Evolutionary conservation across 2,329 filamentous ascomycete genomes (phyloP).

Genomic region (Xylariaceae sp.): DNA sequence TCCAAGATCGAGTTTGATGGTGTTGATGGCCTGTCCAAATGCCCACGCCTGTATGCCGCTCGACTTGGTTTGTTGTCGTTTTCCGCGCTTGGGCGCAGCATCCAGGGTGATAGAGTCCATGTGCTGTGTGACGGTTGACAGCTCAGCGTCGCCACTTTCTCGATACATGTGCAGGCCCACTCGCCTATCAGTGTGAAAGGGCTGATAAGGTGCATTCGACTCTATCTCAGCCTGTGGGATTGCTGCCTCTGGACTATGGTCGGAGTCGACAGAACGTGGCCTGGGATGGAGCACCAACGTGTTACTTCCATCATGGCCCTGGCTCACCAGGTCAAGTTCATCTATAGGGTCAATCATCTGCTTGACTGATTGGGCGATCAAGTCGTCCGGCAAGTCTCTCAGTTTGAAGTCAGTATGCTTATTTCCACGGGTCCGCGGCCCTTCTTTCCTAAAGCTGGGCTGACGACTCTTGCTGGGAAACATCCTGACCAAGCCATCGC

Average conservation of each 20-base stretch:
- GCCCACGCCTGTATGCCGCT: slow-evolving; percentile 46
- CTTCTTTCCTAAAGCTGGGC: slow-evolving; percentile 52
- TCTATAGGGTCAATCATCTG: slow-evolving; percentile 57
- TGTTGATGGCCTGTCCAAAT: slow-evolving; percentile 56
- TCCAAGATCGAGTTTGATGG: slow-evolving; percentile 53
- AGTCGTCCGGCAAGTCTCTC: slow-evolving; percentile 58
- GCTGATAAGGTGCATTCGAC: slow-evolving; percentile 91
- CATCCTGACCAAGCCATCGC: slow-evolving; percentile 63
- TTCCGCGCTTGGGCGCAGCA: slow-evolving; percentile 39
- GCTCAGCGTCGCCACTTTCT: slow-evolving; percentile 21
- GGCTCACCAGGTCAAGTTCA: slow-evolving; percentile 51
- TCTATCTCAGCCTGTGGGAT: slow-evolving; percentile 85
- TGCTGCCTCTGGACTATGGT: slow-evolving; percentile 56
- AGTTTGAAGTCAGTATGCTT: slow-evolving; percentile 67
- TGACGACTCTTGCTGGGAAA: slow-evolving; percentile 60
- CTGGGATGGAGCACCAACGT: slow-evolving; percentile 50
- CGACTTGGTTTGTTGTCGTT: slow-evolving; percentile 20
- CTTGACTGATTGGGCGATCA: slow-evolving; percentile 55
- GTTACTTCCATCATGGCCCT: slow-evolving; percentile 53
- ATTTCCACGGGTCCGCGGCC: slow-evolving; percentile 51
- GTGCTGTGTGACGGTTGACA: slow-evolving; percentile 38
- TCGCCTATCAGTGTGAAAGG: slow-evolving; percentile 87
- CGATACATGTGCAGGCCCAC: slow-evolving; percentile 73
- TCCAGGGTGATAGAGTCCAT: slow-evolving; percentile 43
- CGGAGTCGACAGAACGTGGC: slow-evolving; percentile 37